These are phyloP conservation scores for Lipomyces orientalis DNA, from an alignment of 805 yeast genomes.

Conservation along the genomic window DNA sequence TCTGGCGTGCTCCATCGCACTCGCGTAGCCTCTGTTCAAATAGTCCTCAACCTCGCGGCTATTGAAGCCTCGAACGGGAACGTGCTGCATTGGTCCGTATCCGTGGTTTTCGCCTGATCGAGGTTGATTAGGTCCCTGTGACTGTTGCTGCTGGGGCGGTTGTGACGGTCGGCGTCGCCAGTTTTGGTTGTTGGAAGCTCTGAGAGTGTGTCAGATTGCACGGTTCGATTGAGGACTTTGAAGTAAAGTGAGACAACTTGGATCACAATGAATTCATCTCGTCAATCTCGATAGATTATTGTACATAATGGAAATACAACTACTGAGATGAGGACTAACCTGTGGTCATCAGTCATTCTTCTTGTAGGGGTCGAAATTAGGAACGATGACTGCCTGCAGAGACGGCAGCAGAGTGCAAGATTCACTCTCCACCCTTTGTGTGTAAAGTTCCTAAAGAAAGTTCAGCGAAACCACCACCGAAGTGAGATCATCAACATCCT, in stretches of 20 bases:
- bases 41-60: conserved; percentile 34
- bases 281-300: no score
- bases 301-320: background rate
- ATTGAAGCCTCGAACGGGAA: conserved; percentile 32
- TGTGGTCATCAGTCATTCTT: conserved; percentile 15
- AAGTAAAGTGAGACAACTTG: background rate
- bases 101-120: conserved; percentile 4
- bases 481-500: background rate
- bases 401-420: background rate
- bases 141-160: conserved; percentile 15
- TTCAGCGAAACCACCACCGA: background rate
- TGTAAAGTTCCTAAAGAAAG: background rate
- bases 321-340: conserved; percentile 2
- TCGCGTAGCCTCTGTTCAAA: conserved; percentile 27
- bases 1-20: conserved; percentile 27
- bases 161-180: conserved; percentile 34
- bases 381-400: background rate
- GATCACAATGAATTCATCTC: background rate
- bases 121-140: conserved; percentile 6
- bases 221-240: background rate
- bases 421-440: background rate
- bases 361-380: background rate
- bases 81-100: conserved; percentile 10
- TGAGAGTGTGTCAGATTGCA: background rate
- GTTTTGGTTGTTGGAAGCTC: conserved; percentile 10